These are phyloP conservation scores for Chondrus crispus DNA, from an alignment of 23 red algal genomes.

Conservation along the genomic window DNA sequence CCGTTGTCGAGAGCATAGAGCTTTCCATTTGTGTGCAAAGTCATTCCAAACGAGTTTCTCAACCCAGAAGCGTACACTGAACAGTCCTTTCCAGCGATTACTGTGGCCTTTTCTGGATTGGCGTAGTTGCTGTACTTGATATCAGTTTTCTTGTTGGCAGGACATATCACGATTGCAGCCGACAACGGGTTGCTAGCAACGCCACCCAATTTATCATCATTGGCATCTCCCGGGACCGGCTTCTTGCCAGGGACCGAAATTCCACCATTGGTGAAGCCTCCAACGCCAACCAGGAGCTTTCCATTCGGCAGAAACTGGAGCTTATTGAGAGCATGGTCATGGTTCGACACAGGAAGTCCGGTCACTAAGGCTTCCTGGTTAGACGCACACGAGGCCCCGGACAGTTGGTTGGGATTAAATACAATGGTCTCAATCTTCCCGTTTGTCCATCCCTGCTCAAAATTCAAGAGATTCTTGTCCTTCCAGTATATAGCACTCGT, in stretches of 20 bases:
- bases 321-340: slow-evolving; percentile 66
- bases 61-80: slow-evolving; percentile 52
- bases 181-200: slow-evolving; percentile 64
- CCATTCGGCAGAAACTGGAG: slow-evolving; percentile 53
- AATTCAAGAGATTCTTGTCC: slow-evolving; percentile 25
- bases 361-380: slow-evolving; percentile 37
- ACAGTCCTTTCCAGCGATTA: slow-evolving; percentile 42
- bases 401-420: neutral
- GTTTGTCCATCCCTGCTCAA: slow-evolving; percentile 65
- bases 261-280: slow-evolving; percentile 67
- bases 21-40: slow-evolving; percentile 57
- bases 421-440: slow-evolving; percentile 66
- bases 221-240: slow-evolving; percentile 39
- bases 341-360: slow-evolving; percentile 64
- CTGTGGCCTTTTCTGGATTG: slow-evolving; percentile 42
- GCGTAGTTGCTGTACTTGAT: slow-evolving; percentile 57
- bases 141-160: slow-evolving; percentile 30
- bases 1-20: slow-evolving; percentile 60
- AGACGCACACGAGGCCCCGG: slow-evolving; percentile 30
- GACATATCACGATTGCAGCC: slow-evolving; percentile 41
- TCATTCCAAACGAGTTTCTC: slow-evolving; percentile 66
- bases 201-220: slow-evolving; percentile 46
- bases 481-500: slow-evolving; percentile 57
- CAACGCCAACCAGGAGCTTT: slow-evolving; percentile 49
- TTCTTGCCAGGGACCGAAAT: slow-evolving; percentile 49